Evolutionary conservation across 202 grass and related monocot species (phyloP), one percentile per base, ranked within the genome.

Genomic region (Carex arenaria): DNA sequence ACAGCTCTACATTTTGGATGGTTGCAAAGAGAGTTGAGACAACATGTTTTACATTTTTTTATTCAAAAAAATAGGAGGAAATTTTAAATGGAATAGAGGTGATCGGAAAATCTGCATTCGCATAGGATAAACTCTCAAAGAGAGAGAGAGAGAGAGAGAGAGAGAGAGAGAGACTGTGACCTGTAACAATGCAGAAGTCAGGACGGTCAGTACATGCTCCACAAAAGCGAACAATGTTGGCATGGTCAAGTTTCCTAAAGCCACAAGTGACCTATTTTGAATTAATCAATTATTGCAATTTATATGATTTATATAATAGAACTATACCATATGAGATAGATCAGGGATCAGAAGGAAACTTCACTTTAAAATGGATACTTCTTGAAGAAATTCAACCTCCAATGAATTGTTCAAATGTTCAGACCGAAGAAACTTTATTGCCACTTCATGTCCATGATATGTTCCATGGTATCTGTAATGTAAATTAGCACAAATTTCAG

Each of bases 311-410:
- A 70, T 14, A 22, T 66, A 66, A n/a, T 65, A 85, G 64, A 84
- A 26, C 60, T 30, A 32, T 31, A 66, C 20, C 20, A 81, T 51
- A 82, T 34, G 47, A 67, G 80, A 70, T 42, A 54, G 43, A 30
- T 85, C 68, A 18, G 75, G 59, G 73, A 82, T 71, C 59, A 31
- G 45, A 74, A 65, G 80, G 86, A 64, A 80, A 42, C 3, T 67
- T 67, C 80, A 92, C 96, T 77, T 94, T 86, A 95, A 85, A 82
- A 99, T 99, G 42, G 81, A 81, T 88, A 99, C 89, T 95, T 99
- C 96, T 82, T 99, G 96, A 66, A 90, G 77, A 82, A 99, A 99
- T 72, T 99, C 96, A 34, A 93, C 84, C 55, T 86, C 86, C 64
- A 90, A 86, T 55, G 86, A 87, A 83, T 95, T 90, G 18, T 88